These are phyloP conservation scores for Diaporthe nobilis DNA, from an alignment of 2,329 filamentous ascomycete species.

Conservation along the genomic window DNA sequence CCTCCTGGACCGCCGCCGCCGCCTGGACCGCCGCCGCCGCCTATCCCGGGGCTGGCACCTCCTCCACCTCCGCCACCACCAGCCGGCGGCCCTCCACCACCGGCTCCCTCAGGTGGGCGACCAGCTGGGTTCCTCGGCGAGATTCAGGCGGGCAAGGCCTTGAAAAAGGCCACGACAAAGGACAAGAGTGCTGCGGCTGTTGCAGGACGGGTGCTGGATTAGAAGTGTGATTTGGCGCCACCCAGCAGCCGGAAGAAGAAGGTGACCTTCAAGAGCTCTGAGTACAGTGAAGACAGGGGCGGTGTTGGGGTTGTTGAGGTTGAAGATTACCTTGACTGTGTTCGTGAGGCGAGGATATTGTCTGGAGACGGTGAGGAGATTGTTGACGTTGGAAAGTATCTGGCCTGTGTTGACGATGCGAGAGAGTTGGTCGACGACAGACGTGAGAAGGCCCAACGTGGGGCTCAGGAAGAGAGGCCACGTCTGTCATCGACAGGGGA, in stretches of 20 bases:
- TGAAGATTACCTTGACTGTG: slow-evolving; percentile 37
- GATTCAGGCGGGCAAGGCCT: slow-evolving; percentile 82
- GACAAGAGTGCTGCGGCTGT: slow-evolving; percentile 82
- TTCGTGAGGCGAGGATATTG: slow-evolving; percentile 28
- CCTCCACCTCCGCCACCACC: slow-evolving; percentile 53
- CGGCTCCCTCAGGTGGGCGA: slow-evolving; percentile 59
- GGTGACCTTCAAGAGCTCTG: slow-evolving; percentile 4
- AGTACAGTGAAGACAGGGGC: slow-evolving; percentile 23
- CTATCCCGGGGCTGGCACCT: slow-evolving; percentile 56
- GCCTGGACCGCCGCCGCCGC: slow-evolving; percentile 53
- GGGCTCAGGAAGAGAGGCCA: background rate
- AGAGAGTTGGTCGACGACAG: background rate
- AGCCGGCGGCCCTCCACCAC: slow-evolving; percentile 53
- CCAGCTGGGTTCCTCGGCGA: slow-evolving; percentile 80
- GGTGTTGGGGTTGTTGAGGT: background rate
- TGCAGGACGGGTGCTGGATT: slow-evolving; percentile 81
- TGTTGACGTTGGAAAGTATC: slow-evolving; percentile 23
- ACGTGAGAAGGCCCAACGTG: background rate
- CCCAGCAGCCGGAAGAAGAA: background rate
- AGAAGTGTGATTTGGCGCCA: slow-evolving; percentile 40
- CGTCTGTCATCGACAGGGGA: background rate
- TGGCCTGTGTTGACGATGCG: slow-evolving; percentile 25
- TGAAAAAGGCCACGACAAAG: slow-evolving; percentile 92
- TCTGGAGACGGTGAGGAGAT: background rate
- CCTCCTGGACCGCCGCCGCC: slow-evolving; percentile 53